Evolutionary conservation across 2,329 filamentous ascomycete species (phyloP).

Genomic region (Apiospora rasikravindrae): DNA sequence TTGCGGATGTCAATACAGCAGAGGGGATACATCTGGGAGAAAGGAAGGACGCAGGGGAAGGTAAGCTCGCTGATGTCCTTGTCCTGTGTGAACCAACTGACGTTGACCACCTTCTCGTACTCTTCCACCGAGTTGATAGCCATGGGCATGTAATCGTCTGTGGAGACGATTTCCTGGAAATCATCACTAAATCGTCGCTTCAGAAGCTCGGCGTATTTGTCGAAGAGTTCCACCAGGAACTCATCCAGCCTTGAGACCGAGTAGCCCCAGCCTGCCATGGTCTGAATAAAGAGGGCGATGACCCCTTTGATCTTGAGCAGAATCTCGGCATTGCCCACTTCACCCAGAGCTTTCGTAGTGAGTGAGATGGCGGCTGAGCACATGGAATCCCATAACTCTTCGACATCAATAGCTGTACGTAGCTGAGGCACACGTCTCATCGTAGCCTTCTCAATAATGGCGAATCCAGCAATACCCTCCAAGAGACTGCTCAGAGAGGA

Average conservation of each 20-base stretch:
- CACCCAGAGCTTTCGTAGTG: constrained; percentile 77
- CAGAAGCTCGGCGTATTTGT: constrained; percentile 90
- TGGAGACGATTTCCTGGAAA: constrained; percentile 87
- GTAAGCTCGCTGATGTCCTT: constrained; percentile 75
- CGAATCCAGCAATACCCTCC: constrained; percentile 94
- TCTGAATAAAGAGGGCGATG: constrained; percentile 93
- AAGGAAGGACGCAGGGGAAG: constrained; percentile 95
- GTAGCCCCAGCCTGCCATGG: constrained; percentile 97
- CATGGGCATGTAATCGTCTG: constrained; percentile 99
- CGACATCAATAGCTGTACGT: constrained; percentile 84
- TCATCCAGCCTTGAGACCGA: constrained; percentile 80
- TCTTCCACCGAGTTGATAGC: constrained; percentile 88
- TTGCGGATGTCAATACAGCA: constrained; percentile 98
- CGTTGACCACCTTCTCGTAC: constrained; percentile 93
- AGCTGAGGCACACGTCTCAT: constrained; percentile 86
- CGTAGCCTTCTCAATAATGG: constrained; percentile 93
- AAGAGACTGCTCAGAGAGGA: constrained; percentile 86
- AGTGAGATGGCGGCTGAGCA: constrained; percentile 84
- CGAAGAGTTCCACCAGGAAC: constrained; percentile 86
- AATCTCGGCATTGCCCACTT: constrained; percentile 86
- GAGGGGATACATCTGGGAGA: constrained; percentile 98
- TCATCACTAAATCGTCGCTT: constrained; percentile 93
- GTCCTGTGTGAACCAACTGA: constrained; percentile 94
- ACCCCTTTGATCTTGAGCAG: constrained; percentile 94
- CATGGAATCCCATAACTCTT: constrained; percentile 98